Percentiles rank a stretch among this genome's conserved stretches.
Conservation (phyloP, 441 rosid species). For the Adansonia madagascariensis region DNA sequence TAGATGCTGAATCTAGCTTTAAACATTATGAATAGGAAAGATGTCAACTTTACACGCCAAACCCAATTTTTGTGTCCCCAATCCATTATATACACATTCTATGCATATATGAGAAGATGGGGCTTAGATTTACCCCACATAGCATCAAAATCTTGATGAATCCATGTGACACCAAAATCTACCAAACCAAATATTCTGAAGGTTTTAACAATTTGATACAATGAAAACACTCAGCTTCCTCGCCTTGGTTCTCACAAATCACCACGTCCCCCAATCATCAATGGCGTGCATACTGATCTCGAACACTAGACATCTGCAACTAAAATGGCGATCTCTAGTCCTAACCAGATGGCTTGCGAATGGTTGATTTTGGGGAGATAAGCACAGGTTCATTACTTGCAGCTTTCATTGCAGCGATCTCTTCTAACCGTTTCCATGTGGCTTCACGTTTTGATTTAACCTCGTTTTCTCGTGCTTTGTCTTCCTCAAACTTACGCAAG, state of each 20-base stretch:
- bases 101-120: conserved; percentile 24
- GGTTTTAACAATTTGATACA: conserved; percentile 16
- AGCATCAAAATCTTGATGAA: conserved; percentile 12
- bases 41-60: conserved; percentile 21
- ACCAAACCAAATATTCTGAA: conserved; percentile 1
- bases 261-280: not conserved
- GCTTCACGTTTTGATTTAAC: conserved; percentile 56
- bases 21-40: conserved; percentile 25
- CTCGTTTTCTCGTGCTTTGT: conserved; percentile 59
- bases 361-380: conserved; percentile 37
- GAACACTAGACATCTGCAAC: not conserved
- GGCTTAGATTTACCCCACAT: conserved; percentile 8
- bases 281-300: conserved; percentile 29
- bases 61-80: conserved; percentile 21
- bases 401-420: conserved; percentile 71
- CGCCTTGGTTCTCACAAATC: not conserved
- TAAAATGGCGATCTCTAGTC: conserved; percentile 5
- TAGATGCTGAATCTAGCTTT: conserved; percentile 9
- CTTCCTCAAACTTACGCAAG: conserved; percentile 65
- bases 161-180: conserved; percentile 9
- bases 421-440: conserved; percentile 80
- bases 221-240: conserved; percentile 11
- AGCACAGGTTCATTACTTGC: conserved; percentile 57
- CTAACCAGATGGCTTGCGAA: conserved; percentile 46
- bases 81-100: conserved; percentile 28